These are phyloP conservation scores for Tricholomella constricta DNA, from an alignment of 768 basidiomycete species.

Conservation along the genomic window DNA sequence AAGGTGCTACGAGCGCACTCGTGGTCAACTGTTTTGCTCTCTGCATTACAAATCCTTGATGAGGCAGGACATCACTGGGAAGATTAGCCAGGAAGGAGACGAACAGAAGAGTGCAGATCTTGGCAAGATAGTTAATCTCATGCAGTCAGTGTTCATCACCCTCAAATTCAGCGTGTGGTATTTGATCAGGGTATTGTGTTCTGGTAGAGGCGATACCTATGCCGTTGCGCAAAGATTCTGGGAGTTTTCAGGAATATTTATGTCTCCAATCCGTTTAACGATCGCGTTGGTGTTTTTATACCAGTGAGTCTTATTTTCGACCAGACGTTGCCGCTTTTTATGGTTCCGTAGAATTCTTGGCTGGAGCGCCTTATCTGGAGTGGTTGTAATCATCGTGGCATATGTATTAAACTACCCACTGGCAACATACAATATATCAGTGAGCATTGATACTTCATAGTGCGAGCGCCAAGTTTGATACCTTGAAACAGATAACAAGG, in stretches of 20 bases:
- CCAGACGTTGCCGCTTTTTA: constrained; percentile 3
- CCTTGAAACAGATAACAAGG: constrained; percentile 49
- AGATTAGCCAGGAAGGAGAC: constrained; percentile 38
- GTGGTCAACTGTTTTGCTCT: constrained; percentile 70
- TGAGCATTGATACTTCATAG: constrained; percentile 31
- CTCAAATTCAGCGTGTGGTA: background rate
- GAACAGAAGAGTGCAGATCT: constrained; percentile 52
- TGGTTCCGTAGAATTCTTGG: constrained; percentile 58
- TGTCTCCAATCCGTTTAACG: constrained; percentile 60
- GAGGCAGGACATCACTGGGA: constrained; percentile 57
- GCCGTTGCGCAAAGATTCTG: constrained; percentile 72
- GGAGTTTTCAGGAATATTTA: constrained; percentile 68
- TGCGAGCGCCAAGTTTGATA: background rate
- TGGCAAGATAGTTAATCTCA: constrained; percentile 74
- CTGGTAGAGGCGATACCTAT: constrained; percentile 64
- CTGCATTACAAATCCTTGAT: constrained; percentile 70
- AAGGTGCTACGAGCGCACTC: constrained; percentile 69
- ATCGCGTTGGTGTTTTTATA: constrained; percentile 76
- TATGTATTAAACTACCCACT: constrained; percentile 69
- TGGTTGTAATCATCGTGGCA: constrained; percentile 61
- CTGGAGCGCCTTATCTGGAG: constrained; percentile 76
- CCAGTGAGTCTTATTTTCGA: constrained; percentile 43
- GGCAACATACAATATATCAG: constrained; percentile 64
- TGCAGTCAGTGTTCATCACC: constrained; percentile 50
- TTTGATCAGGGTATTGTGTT: constrained; percentile 1